phyloP scores from a whole-genome alignment of 1,284 basidiomycete genomes.

The Ustilago esculenta region DNA sequence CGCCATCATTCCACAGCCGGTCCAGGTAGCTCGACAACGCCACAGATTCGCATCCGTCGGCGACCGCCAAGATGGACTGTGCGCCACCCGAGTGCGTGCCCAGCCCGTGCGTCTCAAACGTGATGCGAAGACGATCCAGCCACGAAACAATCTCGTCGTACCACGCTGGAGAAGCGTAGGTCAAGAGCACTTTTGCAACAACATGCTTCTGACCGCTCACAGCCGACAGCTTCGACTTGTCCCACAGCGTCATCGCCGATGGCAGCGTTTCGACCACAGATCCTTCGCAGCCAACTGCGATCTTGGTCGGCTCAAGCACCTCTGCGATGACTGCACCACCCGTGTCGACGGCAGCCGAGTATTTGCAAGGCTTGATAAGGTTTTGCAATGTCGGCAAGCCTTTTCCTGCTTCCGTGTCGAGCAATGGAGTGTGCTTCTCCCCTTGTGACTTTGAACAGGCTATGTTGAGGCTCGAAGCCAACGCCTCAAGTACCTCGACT shows the following conservation, averaged over 20 bases:
- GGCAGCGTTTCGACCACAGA: slow-evolving; percentile 44
- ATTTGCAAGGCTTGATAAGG: slow-evolving; percentile 1
- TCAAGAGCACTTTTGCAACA: slow-evolving; percentile 49
- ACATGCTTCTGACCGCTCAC: slow-evolving; percentile 53
- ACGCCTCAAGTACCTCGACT: slow-evolving; percentile 34
- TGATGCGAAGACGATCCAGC: slow-evolving; percentile 36
- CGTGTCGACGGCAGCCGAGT: neutral
- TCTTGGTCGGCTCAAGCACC: slow-evolving; percentile 46
- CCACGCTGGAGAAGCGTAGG: slow-evolving; percentile 37
- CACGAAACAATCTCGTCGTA: slow-evolving; percentile 44
- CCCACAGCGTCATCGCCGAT: slow-evolving; percentile 56
- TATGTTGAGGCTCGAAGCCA: slow-evolving; percentile 24
- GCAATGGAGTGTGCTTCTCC: too few species aligned
- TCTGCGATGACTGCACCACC: slow-evolving; percentile 3
- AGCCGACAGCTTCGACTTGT: slow-evolving; percentile 56
- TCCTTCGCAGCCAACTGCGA: slow-evolving; percentile 54
- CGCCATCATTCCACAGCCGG: slow-evolving; percentile 23
- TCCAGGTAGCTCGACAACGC: slow-evolving; percentile 43
- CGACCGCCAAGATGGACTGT: slow-evolving; percentile 32
- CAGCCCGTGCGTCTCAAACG: slow-evolving; percentile 45
- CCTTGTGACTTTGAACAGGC: neutral
- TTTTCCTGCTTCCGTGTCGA: neutral
- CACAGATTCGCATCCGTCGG: slow-evolving; percentile 26
- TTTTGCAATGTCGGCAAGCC: slow-evolving; percentile 11
- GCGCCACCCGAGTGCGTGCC: slow-evolving; percentile 37